These are phyloP conservation scores for Lecanoromycetidae sp. DNA, from an alignment of 2,329 filamentous ascomycete genomes.

Conservation along the genomic window DNA sequence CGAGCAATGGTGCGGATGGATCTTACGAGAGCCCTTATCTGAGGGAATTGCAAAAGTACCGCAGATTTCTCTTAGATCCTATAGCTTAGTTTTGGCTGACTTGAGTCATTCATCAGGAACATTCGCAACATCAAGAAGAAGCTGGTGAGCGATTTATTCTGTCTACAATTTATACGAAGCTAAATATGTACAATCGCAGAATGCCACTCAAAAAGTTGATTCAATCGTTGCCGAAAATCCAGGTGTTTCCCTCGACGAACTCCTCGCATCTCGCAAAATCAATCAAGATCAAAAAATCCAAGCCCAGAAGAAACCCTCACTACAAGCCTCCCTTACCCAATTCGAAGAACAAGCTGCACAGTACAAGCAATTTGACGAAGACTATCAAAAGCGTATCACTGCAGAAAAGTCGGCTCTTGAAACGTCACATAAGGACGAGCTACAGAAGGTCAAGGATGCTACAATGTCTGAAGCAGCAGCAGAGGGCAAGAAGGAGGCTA, in stretches of 20 bases:
- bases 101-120: conserved; percentile 43
- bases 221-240: conserved; percentile 49
- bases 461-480: conserved; percentile 38
- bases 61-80: conserved; percentile 8
- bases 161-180: not conserved
- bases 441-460: conserved; percentile 41
- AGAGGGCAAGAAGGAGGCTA: conserved; percentile 36
- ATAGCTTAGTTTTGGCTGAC: not conserved
- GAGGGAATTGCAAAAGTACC: conserved; percentile 78
- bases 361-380: conserved; percentile 48
- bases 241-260: conserved; percentile 48
- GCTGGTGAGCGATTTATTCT: conserved; percentile 50
- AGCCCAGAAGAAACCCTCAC: conserved; percentile 48
- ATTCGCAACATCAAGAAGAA: conserved; percentile 92
- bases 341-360: conserved; percentile 49
- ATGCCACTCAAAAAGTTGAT: conserved; percentile 48
- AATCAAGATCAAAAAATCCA: conserved; percentile 54
- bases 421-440: conserved; percentile 43
- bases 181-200: conserved; percentile 27
- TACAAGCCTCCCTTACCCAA: conserved; percentile 44
- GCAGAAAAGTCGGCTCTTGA: conserved; percentile 46
- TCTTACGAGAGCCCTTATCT: conserved; percentile 63
- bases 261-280: conserved; percentile 50
- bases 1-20: conserved; percentile 48
- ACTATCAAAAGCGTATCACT: conserved; percentile 44